Evolutionary conservation across 352 stramenopile genomes (phyloP).

Genomic region (Phytophthora kernoviae): DNA sequence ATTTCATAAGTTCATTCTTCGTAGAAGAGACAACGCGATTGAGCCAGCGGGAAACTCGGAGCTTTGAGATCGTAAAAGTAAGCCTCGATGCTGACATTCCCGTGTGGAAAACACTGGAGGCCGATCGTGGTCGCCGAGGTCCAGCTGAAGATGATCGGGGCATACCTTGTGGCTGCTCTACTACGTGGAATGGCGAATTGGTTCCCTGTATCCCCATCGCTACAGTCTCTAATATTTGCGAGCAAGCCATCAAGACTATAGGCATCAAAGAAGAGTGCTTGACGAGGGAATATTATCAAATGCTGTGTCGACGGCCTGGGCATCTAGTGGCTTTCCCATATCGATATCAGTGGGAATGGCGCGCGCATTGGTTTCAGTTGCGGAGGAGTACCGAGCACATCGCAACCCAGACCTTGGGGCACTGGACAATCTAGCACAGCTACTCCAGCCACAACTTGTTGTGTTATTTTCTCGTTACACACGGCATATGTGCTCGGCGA

Average conservation of each 20-base stretch:
- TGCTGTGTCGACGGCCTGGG: slow-evolving; percentile 39
- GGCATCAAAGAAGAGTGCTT: slow-evolving; percentile 56
- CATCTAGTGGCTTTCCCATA: slow-evolving; percentile 18
- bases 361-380: slow-evolving; percentile 19
- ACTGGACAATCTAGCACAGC: slow-evolving; percentile 45
- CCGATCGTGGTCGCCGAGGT: neutral
- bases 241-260: slow-evolving; percentile 38
- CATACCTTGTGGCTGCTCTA: slow-evolving; percentile 36
- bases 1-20: slow-evolving; percentile 78
- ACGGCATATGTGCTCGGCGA: slow-evolving; percentile 45
- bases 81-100: slow-evolving; percentile 65
- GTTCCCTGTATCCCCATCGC: slow-evolving; percentile 37
- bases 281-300: slow-evolving; percentile 44
- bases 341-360: slow-evolving; percentile 29
- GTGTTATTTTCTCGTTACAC: slow-evolving; percentile 38
- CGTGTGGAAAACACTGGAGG: slow-evolving; percentile 66
- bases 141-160: slow-evolving; percentile 17
- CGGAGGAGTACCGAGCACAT: slow-evolving; percentile 42
- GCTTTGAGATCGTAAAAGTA: slow-evolving; percentile 76
- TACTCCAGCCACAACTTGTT: slow-evolving; percentile 49
- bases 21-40: slow-evolving; percentile 51
- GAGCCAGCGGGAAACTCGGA: slow-evolving; percentile 53
- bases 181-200: slow-evolving; percentile 40
- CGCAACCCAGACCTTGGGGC: slow-evolving; percentile 45
- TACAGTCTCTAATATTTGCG: slow-evolving; percentile 35